Evolutionary conservation across 371 early-diverging fungal species (phyloP).

Genomic region (Mortierella sp.): DNA sequence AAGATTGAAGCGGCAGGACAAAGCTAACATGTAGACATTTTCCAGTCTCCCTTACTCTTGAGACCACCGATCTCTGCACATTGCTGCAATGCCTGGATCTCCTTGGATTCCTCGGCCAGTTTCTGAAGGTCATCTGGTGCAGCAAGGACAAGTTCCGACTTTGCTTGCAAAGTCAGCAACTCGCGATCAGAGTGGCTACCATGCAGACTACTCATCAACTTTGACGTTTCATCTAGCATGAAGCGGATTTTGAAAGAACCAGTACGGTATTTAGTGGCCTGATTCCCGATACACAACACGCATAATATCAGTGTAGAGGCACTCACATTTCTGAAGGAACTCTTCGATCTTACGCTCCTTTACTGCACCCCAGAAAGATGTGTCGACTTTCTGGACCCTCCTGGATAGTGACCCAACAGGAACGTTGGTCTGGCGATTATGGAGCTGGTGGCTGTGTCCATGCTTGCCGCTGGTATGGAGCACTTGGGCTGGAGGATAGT

Average conservation of each 20-base stretch:
- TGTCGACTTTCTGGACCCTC: constrained; percentile 40
- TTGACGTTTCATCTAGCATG: constrained; percentile 57
- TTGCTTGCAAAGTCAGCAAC: constrained; percentile 62
- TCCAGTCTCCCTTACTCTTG: constrained; percentile 32
- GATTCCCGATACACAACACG: no score
- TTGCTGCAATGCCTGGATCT: constrained; percentile 63
- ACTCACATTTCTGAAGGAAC: constrained; percentile 67
- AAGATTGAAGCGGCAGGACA: background rate
- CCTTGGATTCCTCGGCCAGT: constrained; percentile 64
- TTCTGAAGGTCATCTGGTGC: constrained; percentile 64
- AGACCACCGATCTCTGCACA: constrained; percentile 61
- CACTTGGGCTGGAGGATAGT: background rate
- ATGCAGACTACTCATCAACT: constrained; percentile 57
- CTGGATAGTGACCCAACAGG: constrained; percentile 46
- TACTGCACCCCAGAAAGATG: constrained; percentile 18
- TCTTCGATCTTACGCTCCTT: constrained; percentile 60
- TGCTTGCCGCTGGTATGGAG: background rate
- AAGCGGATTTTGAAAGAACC: background rate
- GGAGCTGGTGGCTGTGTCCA: constrained; percentile 7
- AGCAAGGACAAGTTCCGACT: constrained; percentile 64
- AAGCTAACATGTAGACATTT: background rate
- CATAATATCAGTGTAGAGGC: background rate
- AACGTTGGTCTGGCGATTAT: constrained; percentile 5
- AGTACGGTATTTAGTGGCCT: no score
- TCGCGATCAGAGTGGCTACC: constrained; percentile 64